Evolutionary conservation across 148 eudicot genomes (phyloP).

Genomic region (Amaranthus cruentus): DNA sequence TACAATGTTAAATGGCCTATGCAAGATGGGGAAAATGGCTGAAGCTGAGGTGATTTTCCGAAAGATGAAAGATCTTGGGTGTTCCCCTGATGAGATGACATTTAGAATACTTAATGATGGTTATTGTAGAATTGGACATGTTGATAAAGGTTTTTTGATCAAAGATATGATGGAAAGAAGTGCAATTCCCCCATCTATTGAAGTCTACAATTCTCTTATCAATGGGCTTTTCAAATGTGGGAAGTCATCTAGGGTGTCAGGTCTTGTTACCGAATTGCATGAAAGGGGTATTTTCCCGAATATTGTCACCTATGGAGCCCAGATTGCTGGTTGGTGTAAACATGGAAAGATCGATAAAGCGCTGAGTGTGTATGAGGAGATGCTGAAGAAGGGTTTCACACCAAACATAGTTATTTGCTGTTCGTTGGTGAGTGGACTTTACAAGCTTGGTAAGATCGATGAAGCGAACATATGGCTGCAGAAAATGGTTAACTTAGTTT

Average conservation of each 20-base stretch:
- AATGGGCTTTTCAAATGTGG: constrained; percentile 43
- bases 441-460: constrained; percentile 43
- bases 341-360: constrained; percentile 53
- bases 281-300: constrained; percentile 40
- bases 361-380: constrained; percentile 41
- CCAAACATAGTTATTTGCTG: constrained; percentile 50
- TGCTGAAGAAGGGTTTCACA: constrained; percentile 45
- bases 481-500: constrained; percentile 39
- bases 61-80: constrained; percentile 64
- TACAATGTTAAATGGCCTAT: constrained; percentile 71
- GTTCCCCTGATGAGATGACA: constrained; percentile 55
- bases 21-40: constrained; percentile 62
- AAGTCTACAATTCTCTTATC: constrained; percentile 61
- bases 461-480: constrained; percentile 50
- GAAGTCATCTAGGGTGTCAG: constrained; percentile 32
- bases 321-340: constrained; percentile 66
- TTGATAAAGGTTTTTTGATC: constrained; percentile 42
- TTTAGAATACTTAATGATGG: constrained; percentile 55
- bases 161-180: constrained; percentile 45
- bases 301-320: constrained; percentile 54
- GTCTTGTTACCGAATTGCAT: constrained; percentile 40
- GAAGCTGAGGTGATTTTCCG: constrained; percentile 57
- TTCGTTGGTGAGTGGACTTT: constrained; percentile 49
- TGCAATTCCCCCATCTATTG: constrained; percentile 45
- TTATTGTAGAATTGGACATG: constrained; percentile 48